Evolutionary conservation across 2,329 filamentous ascomycete species (phyloP).

Genomic region (Colletotrichum camelliae): DNA sequence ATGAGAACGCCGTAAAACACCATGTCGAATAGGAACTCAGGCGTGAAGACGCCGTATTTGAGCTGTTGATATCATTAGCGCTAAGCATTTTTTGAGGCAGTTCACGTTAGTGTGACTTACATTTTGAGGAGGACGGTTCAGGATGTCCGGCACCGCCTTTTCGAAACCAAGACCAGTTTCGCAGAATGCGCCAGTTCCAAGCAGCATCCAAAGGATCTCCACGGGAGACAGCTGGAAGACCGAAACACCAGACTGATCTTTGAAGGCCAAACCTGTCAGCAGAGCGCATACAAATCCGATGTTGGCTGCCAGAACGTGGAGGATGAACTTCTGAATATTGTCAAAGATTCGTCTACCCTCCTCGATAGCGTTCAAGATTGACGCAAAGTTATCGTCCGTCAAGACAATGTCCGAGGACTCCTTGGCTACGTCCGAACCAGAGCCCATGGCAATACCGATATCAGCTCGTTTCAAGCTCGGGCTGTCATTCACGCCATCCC

Average conservation of each 20-base stretch:
- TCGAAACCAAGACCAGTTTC: slow-evolving; percentile 83
- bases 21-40: slow-evolving; percentile 71
- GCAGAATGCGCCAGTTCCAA: slow-evolving; percentile 77
- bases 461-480: slow-evolving; percentile 73
- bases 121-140: slow-evolving; percentile 68
- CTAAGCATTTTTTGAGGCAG: background rate
- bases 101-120: background rate
- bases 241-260: slow-evolving; percentile 67
- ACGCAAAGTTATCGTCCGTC: slow-evolving; percentile 77
- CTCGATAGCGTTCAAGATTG: slow-evolving; percentile 73
- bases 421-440: slow-evolving; percentile 70
- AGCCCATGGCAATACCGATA: slow-evolving; percentile 74
- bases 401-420: slow-evolving; percentile 70
- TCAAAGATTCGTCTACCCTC: slow-evolving; percentile 76
- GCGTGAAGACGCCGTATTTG: slow-evolving; percentile 67
- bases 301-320: slow-evolving; percentile 73
- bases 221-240: slow-evolving; percentile 78
- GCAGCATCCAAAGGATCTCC: slow-evolving; percentile 84
- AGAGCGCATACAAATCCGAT: slow-evolving; percentile 74
- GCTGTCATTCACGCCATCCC: slow-evolving; percentile 77
- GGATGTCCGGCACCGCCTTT: slow-evolving; percentile 70
- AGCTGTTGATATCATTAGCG: slow-evolving; percentile 38
- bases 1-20: slow-evolving; percentile 73
- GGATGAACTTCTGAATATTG: slow-evolving; percentile 78
- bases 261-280: slow-evolving; percentile 75